Base-by-base conservation (phyloP, 2,329 filamentous ascomycete species). In the Colletotrichum orbiculare region DNA sequence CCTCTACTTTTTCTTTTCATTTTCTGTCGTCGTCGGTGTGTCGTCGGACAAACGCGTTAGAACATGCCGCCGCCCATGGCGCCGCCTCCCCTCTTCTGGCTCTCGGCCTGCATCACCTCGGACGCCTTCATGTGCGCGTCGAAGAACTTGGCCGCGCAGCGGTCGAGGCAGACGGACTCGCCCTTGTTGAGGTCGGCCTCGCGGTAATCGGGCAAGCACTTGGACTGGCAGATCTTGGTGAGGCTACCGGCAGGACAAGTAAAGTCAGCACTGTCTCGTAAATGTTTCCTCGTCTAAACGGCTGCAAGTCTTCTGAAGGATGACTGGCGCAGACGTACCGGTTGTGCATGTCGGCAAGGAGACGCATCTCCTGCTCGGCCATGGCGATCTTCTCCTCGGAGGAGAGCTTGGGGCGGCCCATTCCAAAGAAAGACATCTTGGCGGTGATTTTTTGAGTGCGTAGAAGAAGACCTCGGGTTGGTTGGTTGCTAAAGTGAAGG, bases 181-280 rank as follows among this genome's bases (percentile, higher is more conserved):
- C 94, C 96, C 85, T 99, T 99, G 88, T 97, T 97, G 75, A 99
- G 89, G 73, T 99, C 95, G 78, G 88, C 89, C 84, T 99, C 96
- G 78, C 94, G 93, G 88, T 98, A 99, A 74, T 95, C 89, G 68
- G 95, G 95, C 72, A 99, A 88, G 82, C 96, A 99, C 85, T 99
- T 99, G 78, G 91, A 89, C 71, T 92, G 89, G 88, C 96, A 99
- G 68, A 93, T 92, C 80, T 93, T 89, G 74, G 93, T 90, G 69
- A 98, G 87, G 69, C 94, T 96, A 71, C 57, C 46, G 4, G 37
- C 47, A 15, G 9, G 53, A 10, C 3, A 49, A 54, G 15, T 15
- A 10, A 42, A 37, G 42, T 38, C 35, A 42, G 39, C 25, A 6
- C 25, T 25, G 25, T 25, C 25, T 25, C 25, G 25, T 25, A 25